These are phyloP conservation scores for Solidago caesia DNA, from an alignment of 129 eudicot species.

Conservation along the genomic window DNA sequence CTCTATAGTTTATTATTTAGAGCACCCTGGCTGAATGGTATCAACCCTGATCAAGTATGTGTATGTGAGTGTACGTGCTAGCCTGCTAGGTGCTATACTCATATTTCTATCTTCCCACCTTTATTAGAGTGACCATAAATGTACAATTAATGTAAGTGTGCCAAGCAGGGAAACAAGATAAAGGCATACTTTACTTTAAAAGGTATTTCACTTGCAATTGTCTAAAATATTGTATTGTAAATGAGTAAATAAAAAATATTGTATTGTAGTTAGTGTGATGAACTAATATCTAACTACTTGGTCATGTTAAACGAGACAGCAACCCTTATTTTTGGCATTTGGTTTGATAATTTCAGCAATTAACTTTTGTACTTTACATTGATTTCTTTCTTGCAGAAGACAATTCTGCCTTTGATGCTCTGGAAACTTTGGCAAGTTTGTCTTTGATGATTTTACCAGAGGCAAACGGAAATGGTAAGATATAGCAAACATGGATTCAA, in stretches of 20 bases:
- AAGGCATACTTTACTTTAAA: background rate
- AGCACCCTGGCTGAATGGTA: background rate
- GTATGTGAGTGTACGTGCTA: background rate
- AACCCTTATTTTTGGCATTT: conserved; percentile 9
- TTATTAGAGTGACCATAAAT: background rate
- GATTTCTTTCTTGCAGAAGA: conserved; percentile 56
- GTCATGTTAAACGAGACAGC: background rate
- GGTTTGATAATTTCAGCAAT: background rate
- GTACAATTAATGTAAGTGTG: background rate
- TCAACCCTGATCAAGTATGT: background rate
- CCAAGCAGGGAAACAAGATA: background rate
- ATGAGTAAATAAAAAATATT: background rate
- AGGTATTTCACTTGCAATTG: background rate
- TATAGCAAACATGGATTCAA: conserved; percentile 2
- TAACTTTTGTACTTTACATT: conserved; percentile 12
- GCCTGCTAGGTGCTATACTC: background rate
- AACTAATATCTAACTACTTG: conserved; percentile 15
- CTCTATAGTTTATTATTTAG: no score
- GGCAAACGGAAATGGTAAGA: conserved; percentile 64
- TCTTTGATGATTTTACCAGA: conserved; percentile 75
- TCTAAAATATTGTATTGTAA: background rate
- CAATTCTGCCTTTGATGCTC: conserved; percentile 70
- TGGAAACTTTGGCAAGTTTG: conserved; percentile 86
- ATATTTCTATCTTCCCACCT: background rate
- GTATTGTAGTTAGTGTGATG: conserved; percentile 9